Base-by-base conservation (phyloP, 108 stramenopile genomes). In the Chaetoceros muelleri region DNA sequence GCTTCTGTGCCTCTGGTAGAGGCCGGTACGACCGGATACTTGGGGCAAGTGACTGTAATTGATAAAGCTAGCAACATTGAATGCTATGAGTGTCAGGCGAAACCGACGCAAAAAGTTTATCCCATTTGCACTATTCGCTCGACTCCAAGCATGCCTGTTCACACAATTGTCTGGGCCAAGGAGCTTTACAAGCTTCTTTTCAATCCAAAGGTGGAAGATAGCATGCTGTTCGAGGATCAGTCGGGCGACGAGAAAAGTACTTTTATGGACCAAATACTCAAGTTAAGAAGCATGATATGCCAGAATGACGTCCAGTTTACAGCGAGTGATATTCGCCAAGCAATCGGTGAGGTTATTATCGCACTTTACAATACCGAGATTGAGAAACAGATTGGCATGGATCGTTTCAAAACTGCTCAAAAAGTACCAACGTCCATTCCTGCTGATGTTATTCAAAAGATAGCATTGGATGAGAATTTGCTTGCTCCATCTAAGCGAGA, bases 151-250 rank as follows among this genome's bases (percentile, higher is more conserved):
- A 87, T 92, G 79, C 99, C 99, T 0, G 99, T 99, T 10, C 99
- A 99, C 70, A 97, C 96, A 65, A 93, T 99, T 57, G 97, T 98
- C 2, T 99, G 99, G 99, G 95, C 95, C 26, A 98, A 99, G 81
- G 97, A 99, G 74, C 67, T 97, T 28, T 98, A 93, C 75, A 96
- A 95, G 57, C 80, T 99, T 23, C 65, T 96, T 29, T 97, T 98
- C 66, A 89, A 82, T 3, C 58, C 59, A 30, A 79, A 87, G 46
- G 64, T 70, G 3, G 73, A 87, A 63, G 91, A 90, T 18, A 89
- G 82, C 30, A 96, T 96, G 91, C 73, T 96, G 18, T 93, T 54
- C 56, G 96, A 94, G 62, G 79, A 51, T 21, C 27, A 65, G 30
- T 48, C 46, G 29, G 40, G 57, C n/a, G 65, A 57, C 1, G 85